A percentile compares a stretch with the other conserved stretches of the same genome.
These are phyloP conservation scores for Diaporthe caulivora DNA, from an alignment of 2,329 filamentous ascomycete genomes.

Conservation along the genomic window DNA sequence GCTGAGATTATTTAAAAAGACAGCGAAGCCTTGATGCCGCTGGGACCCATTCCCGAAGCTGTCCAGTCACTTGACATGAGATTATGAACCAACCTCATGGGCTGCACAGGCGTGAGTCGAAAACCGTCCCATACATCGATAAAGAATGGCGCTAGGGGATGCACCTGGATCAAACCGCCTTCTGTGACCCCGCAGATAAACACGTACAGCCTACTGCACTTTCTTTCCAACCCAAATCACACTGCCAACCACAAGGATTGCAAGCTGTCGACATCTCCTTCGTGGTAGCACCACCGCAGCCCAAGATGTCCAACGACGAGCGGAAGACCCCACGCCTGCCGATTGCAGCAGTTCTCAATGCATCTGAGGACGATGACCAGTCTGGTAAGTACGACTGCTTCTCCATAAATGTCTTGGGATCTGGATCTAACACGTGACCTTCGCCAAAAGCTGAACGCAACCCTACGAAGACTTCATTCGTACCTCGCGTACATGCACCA, in stretches of 20 bases:
- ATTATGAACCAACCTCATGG: too few relatives aligned
- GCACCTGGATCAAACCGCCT: too few relatives aligned
- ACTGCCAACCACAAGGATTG: neutral
- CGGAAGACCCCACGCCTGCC: neutral
- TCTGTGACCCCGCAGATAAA: neutral
- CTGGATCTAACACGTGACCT: neutral
- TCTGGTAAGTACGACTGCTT: neutral
- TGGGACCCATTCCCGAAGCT: too few relatives aligned
- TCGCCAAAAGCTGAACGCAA: neutral
- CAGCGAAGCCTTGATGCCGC: too few relatives aligned
- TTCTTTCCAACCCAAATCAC: neutral
- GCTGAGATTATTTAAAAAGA: too few relatives aligned
- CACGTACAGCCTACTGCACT: neutral
- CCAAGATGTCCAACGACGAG: neutral
- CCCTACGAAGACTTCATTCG: too few relatives aligned
- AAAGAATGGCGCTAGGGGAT: neutral
- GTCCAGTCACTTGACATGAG: too few relatives aligned
- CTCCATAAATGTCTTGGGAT: rapidly evolving
- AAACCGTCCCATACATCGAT: neutral
- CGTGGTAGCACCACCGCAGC: neutral
- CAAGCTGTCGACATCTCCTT: neutral
- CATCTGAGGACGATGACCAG: neutral
- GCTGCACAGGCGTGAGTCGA: too few relatives aligned
- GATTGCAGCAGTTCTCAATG: neutral
- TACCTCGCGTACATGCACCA: neutral